These are phyloP conservation scores for Fusarium fracticaudum DNA, from an alignment of 2,329 filamentous ascomycete species.

Conservation along the genomic window DNA sequence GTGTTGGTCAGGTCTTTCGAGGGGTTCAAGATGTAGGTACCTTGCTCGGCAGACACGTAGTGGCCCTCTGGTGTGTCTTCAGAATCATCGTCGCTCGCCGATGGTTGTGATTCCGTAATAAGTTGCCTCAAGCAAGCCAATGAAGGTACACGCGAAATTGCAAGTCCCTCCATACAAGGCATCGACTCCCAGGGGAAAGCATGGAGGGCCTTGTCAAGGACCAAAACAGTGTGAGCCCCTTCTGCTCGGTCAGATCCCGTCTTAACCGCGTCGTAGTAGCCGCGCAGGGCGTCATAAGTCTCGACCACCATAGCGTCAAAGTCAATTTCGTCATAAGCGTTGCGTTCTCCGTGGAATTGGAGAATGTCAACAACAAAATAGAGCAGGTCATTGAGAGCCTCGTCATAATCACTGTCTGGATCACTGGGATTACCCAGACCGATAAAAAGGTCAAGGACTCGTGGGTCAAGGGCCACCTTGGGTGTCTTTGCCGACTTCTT, in stretches of 20 bases:
- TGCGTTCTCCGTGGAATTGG: conserved; percentile 94
- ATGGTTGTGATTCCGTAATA: conserved; percentile 63
- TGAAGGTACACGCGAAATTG: conserved; percentile 89
- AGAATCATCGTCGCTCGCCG: conserved; percentile 13
- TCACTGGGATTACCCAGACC: conserved; percentile 79
- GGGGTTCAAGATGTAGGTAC: conserved; percentile 90
- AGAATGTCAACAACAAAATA: conserved; percentile 97
- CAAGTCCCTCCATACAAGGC: conserved; percentile 80
- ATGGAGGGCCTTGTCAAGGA: conserved; percentile 91
- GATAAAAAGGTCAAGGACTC: conserved; percentile 87
- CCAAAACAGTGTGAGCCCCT: conserved; percentile 79
- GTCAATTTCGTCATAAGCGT: conserved; percentile 97
- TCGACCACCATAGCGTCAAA: conserved; percentile 93
- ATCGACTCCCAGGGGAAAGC: conserved; percentile 96
- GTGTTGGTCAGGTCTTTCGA: conserved; percentile 84
- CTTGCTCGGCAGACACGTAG: conserved; percentile 63
- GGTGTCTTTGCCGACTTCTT: conserved; percentile 59
- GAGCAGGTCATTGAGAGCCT: conserved; percentile 88
- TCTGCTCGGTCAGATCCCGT: conserved; percentile 52
- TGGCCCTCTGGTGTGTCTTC: conserved; percentile 53
- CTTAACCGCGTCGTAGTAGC: conserved; percentile 72
- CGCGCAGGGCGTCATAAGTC: conserved; percentile 82
- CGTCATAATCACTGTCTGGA: conserved; percentile 79
- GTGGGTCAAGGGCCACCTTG: conserved; percentile 61
- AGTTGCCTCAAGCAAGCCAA: conserved; percentile 82